phyloP scores from a whole-genome alignment of 768 basidiomycete genomes.

The Kwoniella dejecticola region DNA sequence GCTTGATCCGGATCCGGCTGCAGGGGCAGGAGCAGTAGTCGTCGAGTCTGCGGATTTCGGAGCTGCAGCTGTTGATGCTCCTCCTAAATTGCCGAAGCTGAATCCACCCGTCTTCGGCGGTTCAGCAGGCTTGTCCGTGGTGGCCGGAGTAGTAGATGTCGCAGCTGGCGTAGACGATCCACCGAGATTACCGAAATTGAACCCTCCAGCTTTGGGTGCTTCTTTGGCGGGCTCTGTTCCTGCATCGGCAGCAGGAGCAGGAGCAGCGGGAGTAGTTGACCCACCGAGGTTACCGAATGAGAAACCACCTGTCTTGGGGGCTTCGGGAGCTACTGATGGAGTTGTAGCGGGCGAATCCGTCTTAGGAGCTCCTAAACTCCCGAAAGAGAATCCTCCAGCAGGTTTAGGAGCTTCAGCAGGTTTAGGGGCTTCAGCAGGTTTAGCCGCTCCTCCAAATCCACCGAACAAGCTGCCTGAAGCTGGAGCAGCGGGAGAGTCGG shows the following conservation, averaged over 20 bases:
- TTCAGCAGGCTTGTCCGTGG: constrained; percentile 23
- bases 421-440: constrained; percentile 15
- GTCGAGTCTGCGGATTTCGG: constrained; percentile 34
- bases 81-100: constrained; percentile 13
- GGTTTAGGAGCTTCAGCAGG: constrained; percentile 21
- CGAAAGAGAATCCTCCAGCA: constrained; percentile 23
- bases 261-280: constrained; percentile 13
- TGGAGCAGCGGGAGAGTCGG: constrained; percentile 23
- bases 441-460: constrained; percentile 17
- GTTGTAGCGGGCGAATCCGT: constrained; percentile 15
- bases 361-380: constrained; percentile 15
- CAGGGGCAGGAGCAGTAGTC: constrained; percentile 12
- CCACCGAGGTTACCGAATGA: constrained; percentile 30
- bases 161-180: constrained; percentile 6
- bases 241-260: constrained; percentile 6
- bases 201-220: constrained; percentile 30
- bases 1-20: constrained; percentile 20
- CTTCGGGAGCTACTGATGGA: constrained; percentile 17
- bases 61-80: constrained; percentile 19
- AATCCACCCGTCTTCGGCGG: constrained; percentile 24
- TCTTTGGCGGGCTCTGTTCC: constrained; percentile 13
- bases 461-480: constrained; percentile 26
- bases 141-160: constrained; percentile 14
- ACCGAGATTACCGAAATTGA: constrained; percentile 22
- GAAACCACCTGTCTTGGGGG: constrained; percentile 30